These are phyloP conservation scores for Eucalyptus dawsonii DNA, from an alignment of 345 rosid genomes.

Conservation along the genomic window DNA sequence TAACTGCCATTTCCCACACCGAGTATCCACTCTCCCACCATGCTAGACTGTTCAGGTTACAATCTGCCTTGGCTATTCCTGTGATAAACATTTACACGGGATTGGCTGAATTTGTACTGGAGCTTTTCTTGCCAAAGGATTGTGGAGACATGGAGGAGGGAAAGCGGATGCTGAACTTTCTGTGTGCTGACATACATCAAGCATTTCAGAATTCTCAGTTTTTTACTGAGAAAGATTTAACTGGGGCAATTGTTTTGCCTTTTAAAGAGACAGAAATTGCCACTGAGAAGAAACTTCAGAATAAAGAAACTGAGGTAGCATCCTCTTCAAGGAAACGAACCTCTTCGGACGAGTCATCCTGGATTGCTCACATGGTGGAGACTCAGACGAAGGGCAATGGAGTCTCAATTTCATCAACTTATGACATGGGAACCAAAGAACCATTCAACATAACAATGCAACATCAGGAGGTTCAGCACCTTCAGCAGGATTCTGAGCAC, in stretches of 20 bases:
- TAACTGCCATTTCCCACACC: conserved; percentile 51
- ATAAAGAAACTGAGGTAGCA: conserved; percentile 1
- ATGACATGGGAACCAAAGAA: conserved; percentile 36
- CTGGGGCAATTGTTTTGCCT: background rate
- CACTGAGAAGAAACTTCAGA: background rate
- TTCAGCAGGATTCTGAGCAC: conserved; percentile 9
- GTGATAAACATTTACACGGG: conserved; percentile 2
- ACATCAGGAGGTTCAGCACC: conserved; percentile 12
- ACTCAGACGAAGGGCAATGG: conserved; percentile 51
- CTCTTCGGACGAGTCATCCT: conserved; percentile 34
- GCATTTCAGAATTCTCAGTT: background rate
- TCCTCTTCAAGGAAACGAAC: conserved; percentile 24
- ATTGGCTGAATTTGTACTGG: conserved; percentile 11
- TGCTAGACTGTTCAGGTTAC: conserved; percentile 15
- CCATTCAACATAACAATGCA: conserved; percentile 30
- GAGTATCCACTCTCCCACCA: conserved; percentile 81
- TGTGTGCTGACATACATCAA: background rate
- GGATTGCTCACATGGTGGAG: conserved; percentile 45
- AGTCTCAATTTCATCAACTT: conserved; percentile 43
- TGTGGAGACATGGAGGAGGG: conserved; percentile 6
- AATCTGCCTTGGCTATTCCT: conserved; percentile 18
- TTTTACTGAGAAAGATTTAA: background rate
- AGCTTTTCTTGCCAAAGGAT: conserved; percentile 20
- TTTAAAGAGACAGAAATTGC: background rate
- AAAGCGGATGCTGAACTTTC: background rate